phyloP scores from a whole-genome alignment of 139 green algal genomes.

The Microglena sp. region DNA sequence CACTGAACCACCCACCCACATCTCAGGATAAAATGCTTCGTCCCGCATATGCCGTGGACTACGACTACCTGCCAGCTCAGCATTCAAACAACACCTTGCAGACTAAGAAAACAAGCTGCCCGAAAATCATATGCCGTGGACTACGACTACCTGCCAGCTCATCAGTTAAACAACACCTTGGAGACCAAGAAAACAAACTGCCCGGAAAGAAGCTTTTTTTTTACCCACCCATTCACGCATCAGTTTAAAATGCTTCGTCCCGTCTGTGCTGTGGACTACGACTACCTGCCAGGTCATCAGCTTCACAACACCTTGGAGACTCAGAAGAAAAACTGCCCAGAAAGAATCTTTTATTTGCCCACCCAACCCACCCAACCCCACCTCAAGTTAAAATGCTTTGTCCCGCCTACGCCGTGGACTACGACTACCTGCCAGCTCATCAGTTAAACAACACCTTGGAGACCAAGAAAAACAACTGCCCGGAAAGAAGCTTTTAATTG shows the following conservation, averaged over 20 bases:
- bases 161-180: conserved; percentile 78
- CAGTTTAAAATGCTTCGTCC: conserved; percentile 70
- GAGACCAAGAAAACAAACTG: conserved; percentile 81
- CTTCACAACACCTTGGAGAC: conserved; percentile 83
- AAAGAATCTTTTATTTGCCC: too few species aligned
- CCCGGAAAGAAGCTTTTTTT: too few species aligned
- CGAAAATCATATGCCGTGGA: conserved; percentile 97
- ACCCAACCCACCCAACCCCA: too few species aligned
- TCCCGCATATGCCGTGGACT: conserved; percentile 95
- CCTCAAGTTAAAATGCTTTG: conserved; percentile 89
- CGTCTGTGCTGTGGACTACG: conserved; percentile 96
- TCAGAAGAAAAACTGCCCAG: conserved; percentile 68
- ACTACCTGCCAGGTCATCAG: conserved; percentile 93
- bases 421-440: conserved; percentile 94
- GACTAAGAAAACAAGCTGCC: conserved; percentile 74
- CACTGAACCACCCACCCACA: too few species aligned
- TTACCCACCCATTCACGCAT: too few species aligned
- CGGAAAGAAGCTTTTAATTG: too few species aligned
- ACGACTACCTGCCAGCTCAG: conserved; percentile 94
- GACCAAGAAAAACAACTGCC: conserved; percentile 76
- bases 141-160: conserved; percentile 95
- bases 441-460: conserved; percentile 82
- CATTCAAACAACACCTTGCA: conserved; percentile 81
- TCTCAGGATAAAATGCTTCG: conserved; percentile 56
- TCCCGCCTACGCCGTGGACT: conserved; percentile 94